These are phyloP conservation scores for Cladosporium austrohemisphaericum DNA, from an alignment of 2,329 filamentous ascomycete genomes.

Conservation along the genomic window DNA sequence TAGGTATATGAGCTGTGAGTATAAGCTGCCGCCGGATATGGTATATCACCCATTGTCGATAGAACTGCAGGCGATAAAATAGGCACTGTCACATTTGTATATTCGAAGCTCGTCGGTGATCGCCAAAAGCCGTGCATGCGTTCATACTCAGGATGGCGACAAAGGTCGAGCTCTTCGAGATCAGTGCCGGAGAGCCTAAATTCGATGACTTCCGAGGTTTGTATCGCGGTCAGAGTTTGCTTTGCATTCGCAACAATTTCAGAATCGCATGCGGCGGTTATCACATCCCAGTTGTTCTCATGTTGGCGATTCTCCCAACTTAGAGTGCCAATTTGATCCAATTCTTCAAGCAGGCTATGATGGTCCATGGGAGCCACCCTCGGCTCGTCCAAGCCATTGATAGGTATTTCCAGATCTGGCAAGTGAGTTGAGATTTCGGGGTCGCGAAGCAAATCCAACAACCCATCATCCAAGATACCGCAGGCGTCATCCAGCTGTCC, in stretches of 20 bases:
- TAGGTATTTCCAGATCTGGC: constrained; percentile 41
- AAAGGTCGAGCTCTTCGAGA: constrained; percentile 35
- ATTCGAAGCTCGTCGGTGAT: constrained; percentile 42
- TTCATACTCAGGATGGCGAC: constrained; percentile 44
- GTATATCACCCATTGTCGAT: constrained; percentile 47
- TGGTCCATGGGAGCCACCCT: too few species aligned
- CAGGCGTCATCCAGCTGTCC: neutral
- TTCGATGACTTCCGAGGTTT: too few species aligned
- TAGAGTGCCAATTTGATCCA: neutral
- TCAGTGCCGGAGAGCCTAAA: neutral
- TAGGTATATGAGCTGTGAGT: constrained; percentile 44
- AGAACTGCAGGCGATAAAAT: constrained; percentile 45
- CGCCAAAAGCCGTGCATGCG: constrained; percentile 45
- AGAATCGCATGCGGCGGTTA: neutral
- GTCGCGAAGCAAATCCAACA: neutral
- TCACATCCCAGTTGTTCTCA: neutral
- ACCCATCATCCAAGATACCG: neutral
- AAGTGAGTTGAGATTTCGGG: constrained; percentile 20
- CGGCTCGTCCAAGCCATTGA: constrained; percentile 51
- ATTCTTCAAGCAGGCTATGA: too few species aligned
- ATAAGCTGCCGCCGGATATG: constrained; percentile 51
- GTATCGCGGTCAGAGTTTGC: neutral
- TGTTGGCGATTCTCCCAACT: neutral
- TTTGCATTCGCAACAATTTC: neutral
- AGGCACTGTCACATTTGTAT: constrained; percentile 43